Evolutionary conservation across 2,329 filamentous ascomycete species (phyloP), one percentile per base, ranked within the genome.

Genomic region (Tolypocladium ovalisporum): DNA sequence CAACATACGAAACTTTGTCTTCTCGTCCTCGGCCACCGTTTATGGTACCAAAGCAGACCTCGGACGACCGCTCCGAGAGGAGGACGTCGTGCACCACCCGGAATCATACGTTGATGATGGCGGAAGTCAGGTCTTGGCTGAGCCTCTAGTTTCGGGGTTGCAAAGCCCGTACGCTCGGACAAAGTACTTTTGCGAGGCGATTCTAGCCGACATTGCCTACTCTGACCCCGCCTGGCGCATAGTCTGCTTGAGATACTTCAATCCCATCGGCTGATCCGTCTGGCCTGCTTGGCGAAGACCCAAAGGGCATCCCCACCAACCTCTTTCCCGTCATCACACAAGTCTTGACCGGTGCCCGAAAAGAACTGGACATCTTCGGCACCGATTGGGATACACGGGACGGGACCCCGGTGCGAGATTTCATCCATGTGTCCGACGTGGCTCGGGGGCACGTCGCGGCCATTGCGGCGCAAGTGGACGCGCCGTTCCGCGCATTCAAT

Each of bases 101-200:
- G 77, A 81, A 60, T 67, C 67, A 3, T 76, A 75, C 57, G 64
- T 70, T 44, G 72, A 78, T 52, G 67, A 74, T 39, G 62, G 75
- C 17, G 79, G 78, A 6, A 55, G 70, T 2, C 42, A 56, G 52
- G n/a, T 37, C 5, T n/a, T 34, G 17, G 54, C 57, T 17, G 51
- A 54, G 51, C 49, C 57, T 15, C 34, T 36, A n/a, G 54, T 58
- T 35, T 73, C 76, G 19, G 82, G 83, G 12, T 75, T 87, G 58
- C 85, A 83, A 17, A 85, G 82, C 63, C 84, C 84, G 1, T 87
- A 87, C 64, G 84, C 83, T 22, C 77, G 84, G 55, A 82, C 83
- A 2, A 87, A 87, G 68, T 87, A 82, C 75, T 84, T 87, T 70
- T 83, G 81, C 59, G 85, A 87, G 65, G 83, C 83, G 10, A 86